phyloP scores from a whole-genome alignment of 139 green algal species.

The Micractinium conductrix region DNA sequence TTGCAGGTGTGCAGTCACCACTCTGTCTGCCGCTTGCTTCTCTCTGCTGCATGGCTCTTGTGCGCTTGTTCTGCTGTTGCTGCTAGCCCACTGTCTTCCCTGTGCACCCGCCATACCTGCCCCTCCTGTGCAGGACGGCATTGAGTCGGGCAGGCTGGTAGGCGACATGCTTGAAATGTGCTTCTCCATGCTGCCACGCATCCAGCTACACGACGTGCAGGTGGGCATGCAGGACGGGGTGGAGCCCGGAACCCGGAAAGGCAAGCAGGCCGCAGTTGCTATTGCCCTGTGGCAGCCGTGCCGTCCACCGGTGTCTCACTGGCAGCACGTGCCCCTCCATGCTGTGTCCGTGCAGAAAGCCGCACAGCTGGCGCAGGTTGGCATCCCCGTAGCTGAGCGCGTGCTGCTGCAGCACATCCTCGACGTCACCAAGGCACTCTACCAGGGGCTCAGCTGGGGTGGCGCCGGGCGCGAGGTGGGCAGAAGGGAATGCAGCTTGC shows the following conservation, averaged over 20 bases:
- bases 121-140: slow-evolving; percentile 57
- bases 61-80: neutral
- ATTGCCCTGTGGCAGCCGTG: no score
- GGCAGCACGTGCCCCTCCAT: no score
- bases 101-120: no score
- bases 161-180: slow-evolving; percentile 45
- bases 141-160: slow-evolving; percentile 33
- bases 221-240: neutral
- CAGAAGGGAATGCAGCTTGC: no score
- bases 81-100: no score
- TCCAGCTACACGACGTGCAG: slow-evolving; percentile 41
- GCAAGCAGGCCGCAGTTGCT: neutral
- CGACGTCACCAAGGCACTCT: slow-evolving; percentile 9
- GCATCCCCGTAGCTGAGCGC: slow-evolving; percentile 30
- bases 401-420: slow-evolving; percentile 41
- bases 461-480: slow-evolving; percentile 9
- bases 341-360: slow-evolving; percentile 15
- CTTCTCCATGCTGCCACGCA: slow-evolving; percentile 43
- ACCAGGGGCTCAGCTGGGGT: slow-evolving; percentile 1
- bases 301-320: no score
- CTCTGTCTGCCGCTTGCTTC: no score
- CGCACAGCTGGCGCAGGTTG: slow-evolving; percentile 32
- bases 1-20: slow-evolving; percentile 61
- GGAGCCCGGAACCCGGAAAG: no score
- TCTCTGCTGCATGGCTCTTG: neutral